These are phyloP conservation scores for Arxiozyma telluris DNA, from an alignment of 1,139 yeast genomes.

Conservation along the genomic window DNA sequence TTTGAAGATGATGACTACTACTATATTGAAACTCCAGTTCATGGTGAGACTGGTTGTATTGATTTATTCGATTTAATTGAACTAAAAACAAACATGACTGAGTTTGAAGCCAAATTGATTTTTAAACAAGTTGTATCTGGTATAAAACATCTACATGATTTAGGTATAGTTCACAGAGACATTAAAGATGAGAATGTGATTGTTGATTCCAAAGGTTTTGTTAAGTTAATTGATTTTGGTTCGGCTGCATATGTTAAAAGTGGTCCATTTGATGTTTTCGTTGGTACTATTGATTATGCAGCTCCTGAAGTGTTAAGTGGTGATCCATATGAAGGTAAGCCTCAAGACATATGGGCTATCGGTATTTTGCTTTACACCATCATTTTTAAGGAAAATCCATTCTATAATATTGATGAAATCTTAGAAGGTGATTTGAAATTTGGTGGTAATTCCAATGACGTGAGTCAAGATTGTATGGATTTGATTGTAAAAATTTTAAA, in stretches of 20 bases:
- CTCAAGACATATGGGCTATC: slow-evolving; percentile 96
- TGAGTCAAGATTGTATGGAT: slow-evolving; percentile 49
- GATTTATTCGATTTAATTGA: slow-evolving; percentile 90
- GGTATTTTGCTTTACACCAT: slow-evolving; percentile 85
- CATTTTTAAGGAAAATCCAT: slow-evolving; percentile 88
- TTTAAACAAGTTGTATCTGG: slow-evolving; percentile 77
- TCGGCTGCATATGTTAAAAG: slow-evolving; percentile 83
- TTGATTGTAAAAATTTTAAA: slow-evolving; percentile 58
- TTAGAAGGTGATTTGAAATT: slow-evolving; percentile 79
- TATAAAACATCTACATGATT: slow-evolving; percentile 67
- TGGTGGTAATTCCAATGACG: slow-evolving; percentile 48
- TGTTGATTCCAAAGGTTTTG: slow-evolving; percentile 67
- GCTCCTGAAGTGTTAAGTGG: slow-evolving; percentile 94
- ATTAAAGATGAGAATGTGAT: slow-evolving; percentile 92
- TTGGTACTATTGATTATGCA: slow-evolving; percentile 94
- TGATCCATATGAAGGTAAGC: slow-evolving; percentile 80
- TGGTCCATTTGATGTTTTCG: slow-evolving; percentile 96
- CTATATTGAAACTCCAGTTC: slow-evolving; percentile 88
- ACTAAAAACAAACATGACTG: slow-evolving; percentile 68
- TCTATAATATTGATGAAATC: slow-evolving; percentile 89
- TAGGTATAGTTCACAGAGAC: slow-evolving; percentile 90
- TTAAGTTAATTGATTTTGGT: slow-evolving; percentile 89
- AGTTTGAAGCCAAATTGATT: slow-evolving; percentile 64
- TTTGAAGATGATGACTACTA: slow-evolving; percentile 86
- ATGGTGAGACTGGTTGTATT: slow-evolving; percentile 80